Conservation (phyloP, 495 filamentous ascomycete genomes). For the Entonaema liquescens region DNA sequence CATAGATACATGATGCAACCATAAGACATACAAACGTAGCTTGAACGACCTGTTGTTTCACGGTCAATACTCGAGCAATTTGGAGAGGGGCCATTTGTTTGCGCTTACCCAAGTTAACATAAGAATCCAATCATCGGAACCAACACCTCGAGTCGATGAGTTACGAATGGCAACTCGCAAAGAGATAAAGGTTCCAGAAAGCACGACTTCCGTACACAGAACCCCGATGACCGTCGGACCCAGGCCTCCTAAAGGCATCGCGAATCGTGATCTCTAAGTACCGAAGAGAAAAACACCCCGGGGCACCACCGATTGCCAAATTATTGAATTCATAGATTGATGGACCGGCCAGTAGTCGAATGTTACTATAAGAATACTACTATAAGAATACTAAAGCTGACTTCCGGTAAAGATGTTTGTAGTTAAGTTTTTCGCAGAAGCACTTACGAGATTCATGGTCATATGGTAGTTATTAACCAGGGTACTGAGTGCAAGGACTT, state of each 20-base stretch:
- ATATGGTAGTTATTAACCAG: neutral
- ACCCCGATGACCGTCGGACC: slow-evolving; percentile 28
- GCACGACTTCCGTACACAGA: slow-evolving; percentile 17
- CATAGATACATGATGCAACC: slow-evolving; percentile 26
- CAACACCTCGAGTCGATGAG: slow-evolving; percentile 15
- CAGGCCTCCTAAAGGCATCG: slow-evolving; percentile 31
- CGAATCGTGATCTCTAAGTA: neutral
- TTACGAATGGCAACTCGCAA: slow-evolving; percentile 31
- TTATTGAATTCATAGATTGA: neutral
- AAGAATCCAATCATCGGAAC: slow-evolving; percentile 36
- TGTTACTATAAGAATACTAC: no score
- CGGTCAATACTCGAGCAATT: neutral
- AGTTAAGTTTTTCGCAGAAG: neutral
- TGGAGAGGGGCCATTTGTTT: neutral
- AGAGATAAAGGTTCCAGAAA: slow-evolving; percentile 23
- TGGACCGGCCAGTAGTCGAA: neutral
- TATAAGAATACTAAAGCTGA: neutral
- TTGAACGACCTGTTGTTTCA: slow-evolving; percentile 11
- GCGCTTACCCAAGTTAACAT: slow-evolving; percentile 30
- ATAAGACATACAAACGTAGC: slow-evolving; percentile 13
- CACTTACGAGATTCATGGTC: neutral
- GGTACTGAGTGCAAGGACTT: neutral
- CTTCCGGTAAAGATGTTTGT: neutral
- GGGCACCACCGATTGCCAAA: neutral
- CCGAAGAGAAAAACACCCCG: neutral